phyloP scores from a whole-genome alignment of 495 filamentous ascomycete species.

The Neurospora sp. region DNA sequence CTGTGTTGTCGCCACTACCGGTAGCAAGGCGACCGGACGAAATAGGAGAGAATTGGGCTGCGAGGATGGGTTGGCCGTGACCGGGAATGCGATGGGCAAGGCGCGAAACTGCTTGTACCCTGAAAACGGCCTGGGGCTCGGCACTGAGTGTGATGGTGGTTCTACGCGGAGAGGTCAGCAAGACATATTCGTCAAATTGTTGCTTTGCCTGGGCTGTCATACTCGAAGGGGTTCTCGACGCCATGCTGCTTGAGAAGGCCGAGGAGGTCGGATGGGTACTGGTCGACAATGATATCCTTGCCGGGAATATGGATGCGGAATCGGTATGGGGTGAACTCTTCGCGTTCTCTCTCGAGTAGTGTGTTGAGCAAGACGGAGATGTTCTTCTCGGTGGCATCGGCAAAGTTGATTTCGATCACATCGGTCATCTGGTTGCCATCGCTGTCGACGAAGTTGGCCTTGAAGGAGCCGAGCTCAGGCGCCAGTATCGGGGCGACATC shows the following conservation, averaged over 20 bases:
- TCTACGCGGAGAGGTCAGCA: not conserved
- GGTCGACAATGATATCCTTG: slow-evolving; percentile 54
- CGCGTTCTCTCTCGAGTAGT: slow-evolving; percentile 66
- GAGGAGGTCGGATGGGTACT: slow-evolving; percentile 52
- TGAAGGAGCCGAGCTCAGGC: slow-evolving; percentile 63
- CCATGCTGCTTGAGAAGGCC: slow-evolving; percentile 38
- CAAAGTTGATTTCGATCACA: slow-evolving; percentile 71
- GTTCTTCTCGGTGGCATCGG: slow-evolving; percentile 80
- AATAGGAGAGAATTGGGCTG: slow-evolving; percentile 76
- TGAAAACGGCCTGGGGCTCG: slow-evolving; percentile 89
- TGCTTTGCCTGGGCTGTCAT: not conserved
- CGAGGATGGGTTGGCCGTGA: slow-evolving; percentile 86
- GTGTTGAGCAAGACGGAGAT: slow-evolving; percentile 87
- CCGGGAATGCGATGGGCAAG: slow-evolving; percentile 82
- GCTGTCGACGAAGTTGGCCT: slow-evolving; percentile 80
- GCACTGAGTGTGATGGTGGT: slow-evolving; percentile 60
- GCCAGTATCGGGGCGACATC: slow-evolving; percentile 59
- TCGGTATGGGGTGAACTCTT: slow-evolving; percentile 79
- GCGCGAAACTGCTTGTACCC: slow-evolving; percentile 81
- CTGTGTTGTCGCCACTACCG: slow-evolving; percentile 85
- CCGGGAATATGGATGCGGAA: slow-evolving; percentile 60
- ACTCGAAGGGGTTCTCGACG: slow-evolving; percentile 38
- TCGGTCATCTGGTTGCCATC: slow-evolving; percentile 52
- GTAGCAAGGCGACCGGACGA: slow-evolving; percentile 74
- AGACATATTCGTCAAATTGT: not conserved